A percentile compares a stretch with the other conserved stretches of the same genome.
These are phyloP conservation scores for Diaporthe caulivora DNA, from an alignment of 2,329 filamentous ascomycete species.

Conservation along the genomic window DNA sequence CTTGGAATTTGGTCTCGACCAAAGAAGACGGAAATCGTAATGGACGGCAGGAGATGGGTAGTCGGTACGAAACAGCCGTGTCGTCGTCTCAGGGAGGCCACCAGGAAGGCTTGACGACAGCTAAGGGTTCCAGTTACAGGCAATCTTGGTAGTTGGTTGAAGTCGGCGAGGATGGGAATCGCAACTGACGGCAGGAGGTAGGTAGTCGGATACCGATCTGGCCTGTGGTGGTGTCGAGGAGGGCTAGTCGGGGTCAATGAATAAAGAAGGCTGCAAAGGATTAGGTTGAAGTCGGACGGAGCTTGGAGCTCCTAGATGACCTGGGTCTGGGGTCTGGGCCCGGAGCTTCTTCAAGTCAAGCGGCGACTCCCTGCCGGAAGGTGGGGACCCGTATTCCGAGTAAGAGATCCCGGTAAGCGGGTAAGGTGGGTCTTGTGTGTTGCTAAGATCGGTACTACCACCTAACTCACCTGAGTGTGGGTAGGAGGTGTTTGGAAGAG, in stretches of 20 bases:
- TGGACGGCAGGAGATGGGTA: neutral
- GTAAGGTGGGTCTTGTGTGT: neutral
- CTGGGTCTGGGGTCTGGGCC: slow-evolving; percentile 27
- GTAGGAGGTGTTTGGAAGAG: neutral
- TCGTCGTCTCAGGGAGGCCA: neutral
- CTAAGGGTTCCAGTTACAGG: neutral
- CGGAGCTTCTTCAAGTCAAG: slow-evolving; percentile 26
- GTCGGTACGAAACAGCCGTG: neutral
- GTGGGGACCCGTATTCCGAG: slow-evolving; percentile 20
- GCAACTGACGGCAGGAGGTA: neutral
- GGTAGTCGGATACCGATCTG: neutral
- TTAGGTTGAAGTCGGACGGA: slow-evolving; percentile 21
- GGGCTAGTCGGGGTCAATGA: neutral
- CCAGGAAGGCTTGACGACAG: neutral
- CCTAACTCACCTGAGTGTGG: neutral
- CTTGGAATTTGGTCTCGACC: neutral
- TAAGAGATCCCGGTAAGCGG: slow-evolving; percentile 15
- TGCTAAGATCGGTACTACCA: too few species aligned
- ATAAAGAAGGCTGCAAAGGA: slow-evolving; percentile 7
- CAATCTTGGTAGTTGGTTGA: neutral
- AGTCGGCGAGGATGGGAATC: neutral
- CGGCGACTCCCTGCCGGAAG: slow-evolving; percentile 12
- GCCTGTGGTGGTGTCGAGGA: neutral
- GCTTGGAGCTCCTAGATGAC: slow-evolving; percentile 24
- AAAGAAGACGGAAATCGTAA: neutral